Percentiles rank a stretch among this genome's conserved stretches.
Evolutionary conservation across 305 asterid genomes (phyloP).

Genomic region (Euphrasia arctica): DNA sequence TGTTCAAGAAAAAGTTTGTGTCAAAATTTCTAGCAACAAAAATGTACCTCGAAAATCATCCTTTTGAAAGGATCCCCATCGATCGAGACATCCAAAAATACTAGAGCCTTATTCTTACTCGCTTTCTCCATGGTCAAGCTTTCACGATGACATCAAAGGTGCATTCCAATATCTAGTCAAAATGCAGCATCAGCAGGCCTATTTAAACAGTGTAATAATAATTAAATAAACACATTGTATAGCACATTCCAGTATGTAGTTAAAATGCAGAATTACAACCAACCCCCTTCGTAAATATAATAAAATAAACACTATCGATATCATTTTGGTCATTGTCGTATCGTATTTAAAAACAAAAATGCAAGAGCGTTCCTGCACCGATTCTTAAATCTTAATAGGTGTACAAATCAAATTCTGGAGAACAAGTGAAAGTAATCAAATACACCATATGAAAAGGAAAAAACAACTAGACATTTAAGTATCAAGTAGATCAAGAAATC

Average conservation of each 20-base stretch:
- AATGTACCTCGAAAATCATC: conserved; percentile 80
- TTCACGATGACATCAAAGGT: conserved; percentile 30
- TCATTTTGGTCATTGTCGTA: neutral
- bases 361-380: neutral
- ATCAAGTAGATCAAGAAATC: neutral
- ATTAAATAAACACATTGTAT: neutral
- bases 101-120: conserved; percentile 55
- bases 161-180: conserved; percentile 23
- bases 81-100: conserved; percentile 83
- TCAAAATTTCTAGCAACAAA: neutral
- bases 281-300: neutral
- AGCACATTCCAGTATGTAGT: neutral
- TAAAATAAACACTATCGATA: neutral
- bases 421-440: neutral
- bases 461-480: conserved; percentile 12
- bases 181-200: neutral
- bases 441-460: conserved; percentile 8
- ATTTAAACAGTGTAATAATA: too few relatives aligned
- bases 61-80: conserved; percentile 90
- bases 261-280: neutral
- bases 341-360: neutral
- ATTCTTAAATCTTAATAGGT: neutral
- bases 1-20: neutral
- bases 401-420: neutral
- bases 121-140: conserved; percentile 40